Evolutionary conservation across 2,329 filamentous ascomycete genomes (phyloP).

Genomic region (Amphichorda felina): DNA sequence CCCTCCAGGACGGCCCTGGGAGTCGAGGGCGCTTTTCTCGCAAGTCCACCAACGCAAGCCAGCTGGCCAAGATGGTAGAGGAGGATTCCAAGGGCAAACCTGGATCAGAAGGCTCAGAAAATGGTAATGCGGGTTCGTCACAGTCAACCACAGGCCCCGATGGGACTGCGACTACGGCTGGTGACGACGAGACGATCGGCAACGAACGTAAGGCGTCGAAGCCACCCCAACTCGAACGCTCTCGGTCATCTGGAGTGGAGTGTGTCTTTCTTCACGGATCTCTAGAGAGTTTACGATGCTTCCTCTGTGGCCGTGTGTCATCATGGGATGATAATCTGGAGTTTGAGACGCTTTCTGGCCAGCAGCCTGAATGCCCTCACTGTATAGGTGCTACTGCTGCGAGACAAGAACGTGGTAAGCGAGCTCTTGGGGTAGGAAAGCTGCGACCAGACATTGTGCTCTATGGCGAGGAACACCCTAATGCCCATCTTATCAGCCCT

Average conservation of each 20-base stretch:
- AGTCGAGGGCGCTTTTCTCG: conserved; percentile 47
- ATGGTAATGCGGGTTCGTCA: no score
- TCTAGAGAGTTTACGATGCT: conserved; percentile 52
- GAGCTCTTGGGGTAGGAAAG: conserved; percentile 54
- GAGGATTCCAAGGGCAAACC: conserved; percentile 12
- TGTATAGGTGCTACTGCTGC: conserved; percentile 52
- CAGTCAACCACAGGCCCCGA: no score
- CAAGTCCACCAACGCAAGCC: conserved; percentile 22
- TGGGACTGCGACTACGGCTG: no score
- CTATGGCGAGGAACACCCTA: conserved; percentile 63
- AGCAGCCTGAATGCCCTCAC: conserved; percentile 55
- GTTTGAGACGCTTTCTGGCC: conserved; percentile 45
- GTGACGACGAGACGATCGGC: no score
- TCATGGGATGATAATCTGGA: conserved; percentile 48
- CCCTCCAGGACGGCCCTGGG: conserved; percentile 49
- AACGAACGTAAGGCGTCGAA: not conserved
- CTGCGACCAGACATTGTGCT: conserved; percentile 62
- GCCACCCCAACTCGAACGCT: conserved; percentile 12
- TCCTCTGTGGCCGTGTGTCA: conserved; percentile 43
- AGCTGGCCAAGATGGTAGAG: conserved; percentile 24
- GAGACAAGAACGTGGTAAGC: conserved; percentile 52
- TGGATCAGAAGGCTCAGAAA: no score
- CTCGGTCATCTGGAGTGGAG: conserved; percentile 38
- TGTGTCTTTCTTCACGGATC: conserved; percentile 64
- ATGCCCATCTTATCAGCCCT: conserved; percentile 53